A percentile compares a stretch with the other conserved stretches of the same genome.
Conservation (phyloP, 1,139 yeast genomes). For the Zygosaccharomyces sapae region DNA sequence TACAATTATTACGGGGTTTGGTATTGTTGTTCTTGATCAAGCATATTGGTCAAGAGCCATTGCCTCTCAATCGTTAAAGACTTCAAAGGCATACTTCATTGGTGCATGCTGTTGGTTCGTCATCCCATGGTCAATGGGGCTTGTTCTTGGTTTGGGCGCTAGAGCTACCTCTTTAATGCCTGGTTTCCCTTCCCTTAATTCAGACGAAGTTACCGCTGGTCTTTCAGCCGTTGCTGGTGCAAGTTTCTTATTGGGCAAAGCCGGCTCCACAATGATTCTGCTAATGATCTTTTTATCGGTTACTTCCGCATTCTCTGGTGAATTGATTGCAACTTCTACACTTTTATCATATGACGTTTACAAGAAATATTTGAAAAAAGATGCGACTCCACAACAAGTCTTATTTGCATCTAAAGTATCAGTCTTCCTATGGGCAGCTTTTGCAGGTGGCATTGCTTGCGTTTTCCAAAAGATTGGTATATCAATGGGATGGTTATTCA, state of each 20-base stretch:
- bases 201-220: constrained; percentile 38
- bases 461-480: constrained; percentile 42
- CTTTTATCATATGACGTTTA: constrained; percentile 46
- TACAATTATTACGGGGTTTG: constrained; percentile 39
- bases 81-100: constrained; percentile 41
- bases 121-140: constrained; percentile 43
- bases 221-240: constrained; percentile 45
- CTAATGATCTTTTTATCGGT: constrained; percentile 49
- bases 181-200: constrained; percentile 34
- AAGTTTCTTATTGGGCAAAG: constrained; percentile 42
- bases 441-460: constrained; percentile 42
- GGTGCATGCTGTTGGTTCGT: constrained; percentile 47
- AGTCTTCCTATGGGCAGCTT: constrained; percentile 40
- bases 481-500: constrained; percentile 41
- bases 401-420: constrained; percentile 41
- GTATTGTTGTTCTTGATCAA: constrained; percentile 39
- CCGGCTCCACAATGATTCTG: constrained; percentile 43
- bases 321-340: constrained; percentile 47
- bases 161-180: constrained; percentile 35
- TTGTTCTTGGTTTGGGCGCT: constrained; percentile 44
- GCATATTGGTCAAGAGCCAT: constrained; percentile 42
- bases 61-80: constrained; percentile 41
- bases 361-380: constrained; percentile 44
- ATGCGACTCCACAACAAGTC: constrained; percentile 42
- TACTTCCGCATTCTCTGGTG: constrained; percentile 49